phyloP scores from a whole-genome alignment of 2,329 filamentous ascomycete species.

The Hypoxylon sp. region DNA sequence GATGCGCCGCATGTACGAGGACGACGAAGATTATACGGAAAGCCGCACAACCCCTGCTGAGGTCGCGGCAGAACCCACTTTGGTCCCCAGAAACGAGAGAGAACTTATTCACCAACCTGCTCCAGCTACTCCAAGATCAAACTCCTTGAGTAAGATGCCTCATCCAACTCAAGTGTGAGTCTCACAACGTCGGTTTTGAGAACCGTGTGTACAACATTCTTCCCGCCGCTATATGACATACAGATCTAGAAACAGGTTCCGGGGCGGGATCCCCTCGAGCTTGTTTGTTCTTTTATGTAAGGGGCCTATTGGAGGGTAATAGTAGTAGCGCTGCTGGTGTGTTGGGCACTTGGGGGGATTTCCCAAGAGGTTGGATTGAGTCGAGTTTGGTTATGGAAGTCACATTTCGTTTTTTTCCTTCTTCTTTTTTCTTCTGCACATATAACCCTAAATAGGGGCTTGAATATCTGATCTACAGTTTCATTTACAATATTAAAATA shows the following conservation, averaged over 20 bases:
- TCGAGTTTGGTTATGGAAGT: slow-evolving; percentile 56
- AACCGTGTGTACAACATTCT: slow-evolving; percentile 51
- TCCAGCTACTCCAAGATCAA: neutral
- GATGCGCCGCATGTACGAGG: neutral
- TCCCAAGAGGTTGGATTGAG: slow-evolving; percentile 61
- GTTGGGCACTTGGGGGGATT: slow-evolving; percentile 52
- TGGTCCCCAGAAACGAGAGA: neutral
- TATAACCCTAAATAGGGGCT: neutral
- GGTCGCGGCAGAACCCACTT: neutral
- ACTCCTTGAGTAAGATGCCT: neutral
- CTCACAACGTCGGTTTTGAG: neutral
- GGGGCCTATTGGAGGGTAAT: slow-evolving; percentile 58
- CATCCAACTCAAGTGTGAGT: neutral
- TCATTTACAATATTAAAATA: neutral
- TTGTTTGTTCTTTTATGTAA: slow-evolving; percentile 60
- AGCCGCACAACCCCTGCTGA: neutral
- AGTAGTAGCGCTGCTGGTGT: slow-evolving; percentile 52
- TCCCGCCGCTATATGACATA: slow-evolving; percentile 61
- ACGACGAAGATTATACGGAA: neutral
- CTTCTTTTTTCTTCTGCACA: neutral
- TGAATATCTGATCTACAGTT: neutral
- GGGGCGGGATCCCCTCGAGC: slow-evolving; percentile 60
- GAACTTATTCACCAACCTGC: neutral
- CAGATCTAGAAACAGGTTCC: slow-evolving; percentile 61
- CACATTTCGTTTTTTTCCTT: slow-evolving; percentile 3